These are phyloP conservation scores for Xylariaceae sp. DNA, from an alignment of 2,329 filamentous ascomycete species.

Conservation along the genomic window DNA sequence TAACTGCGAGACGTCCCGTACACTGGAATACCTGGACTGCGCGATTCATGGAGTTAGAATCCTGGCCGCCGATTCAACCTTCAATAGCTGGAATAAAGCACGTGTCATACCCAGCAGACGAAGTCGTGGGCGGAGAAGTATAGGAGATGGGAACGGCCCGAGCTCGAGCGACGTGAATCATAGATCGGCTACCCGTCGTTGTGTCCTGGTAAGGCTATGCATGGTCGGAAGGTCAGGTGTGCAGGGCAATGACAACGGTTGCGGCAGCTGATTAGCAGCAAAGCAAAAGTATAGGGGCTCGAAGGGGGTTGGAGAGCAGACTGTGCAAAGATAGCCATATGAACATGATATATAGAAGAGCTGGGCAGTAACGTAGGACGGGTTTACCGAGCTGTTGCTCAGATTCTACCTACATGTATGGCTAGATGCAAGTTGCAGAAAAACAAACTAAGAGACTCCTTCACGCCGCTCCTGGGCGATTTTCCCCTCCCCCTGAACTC, in stretches of 20 bases:
- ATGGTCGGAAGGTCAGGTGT: neutral
- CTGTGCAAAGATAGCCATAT: neutral
- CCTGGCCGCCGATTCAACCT: neutral
- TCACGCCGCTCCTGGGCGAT: conserved; percentile 5
- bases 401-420: neutral
- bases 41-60: neutral
- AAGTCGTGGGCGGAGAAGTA: neutral
- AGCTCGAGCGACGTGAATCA: neutral
- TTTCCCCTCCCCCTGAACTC: conserved; percentile 12
- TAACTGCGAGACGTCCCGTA: too few species aligned
- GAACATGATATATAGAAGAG: neutral
- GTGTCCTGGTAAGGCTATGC: neutral
- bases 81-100: neutral
- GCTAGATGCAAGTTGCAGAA: neutral
- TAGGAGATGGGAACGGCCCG: neutral
- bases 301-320: neutral
- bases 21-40: neutral
- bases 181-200: neutral
- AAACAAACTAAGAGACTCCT: conserved; percentile 4
- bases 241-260: neutral
- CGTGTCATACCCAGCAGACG: neutral
- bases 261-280: neutral
- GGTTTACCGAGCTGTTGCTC: neutral
- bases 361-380: neutral
- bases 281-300: neutral